phyloP scores from a whole-genome alignment of 2,329 filamentous ascomycete species.

The Penicillium sp. region DNA sequence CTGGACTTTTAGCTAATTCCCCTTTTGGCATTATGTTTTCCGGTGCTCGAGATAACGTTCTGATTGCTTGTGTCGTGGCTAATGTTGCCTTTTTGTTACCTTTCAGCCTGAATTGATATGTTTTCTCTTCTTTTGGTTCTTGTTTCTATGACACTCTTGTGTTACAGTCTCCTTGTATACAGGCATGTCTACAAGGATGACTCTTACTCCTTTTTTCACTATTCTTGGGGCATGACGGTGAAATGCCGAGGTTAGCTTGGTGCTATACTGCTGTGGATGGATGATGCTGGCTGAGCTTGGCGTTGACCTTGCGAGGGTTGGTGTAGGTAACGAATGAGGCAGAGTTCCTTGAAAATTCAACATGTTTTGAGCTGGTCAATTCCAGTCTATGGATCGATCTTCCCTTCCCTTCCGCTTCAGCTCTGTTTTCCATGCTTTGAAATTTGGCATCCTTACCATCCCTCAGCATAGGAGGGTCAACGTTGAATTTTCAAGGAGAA shows the following conservation, averaged over 20 bases:
- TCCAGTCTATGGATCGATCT: background rate
- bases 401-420: background rate
- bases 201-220: background rate
- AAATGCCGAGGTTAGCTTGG: background rate
- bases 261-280: background rate
- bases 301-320: background rate
- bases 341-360: conserved; percentile 17
- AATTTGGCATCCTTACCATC: background rate
- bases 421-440: background rate
- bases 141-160: background rate
- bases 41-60: conserved; percentile 5
- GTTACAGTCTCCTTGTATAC: conserved; percentile 4
- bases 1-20: conserved; percentile 9
- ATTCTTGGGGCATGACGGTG: conserved; percentile 1
- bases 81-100: background rate
- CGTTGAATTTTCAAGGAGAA: no score
- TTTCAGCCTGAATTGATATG: background rate
- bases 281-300: background rate
- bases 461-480: background rate
- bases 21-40: conserved; percentile 5
- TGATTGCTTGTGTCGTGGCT: background rate
- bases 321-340: conserved; percentile 5
- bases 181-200: conserved; percentile 12
- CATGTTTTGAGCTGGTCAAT: conserved; percentile 3
- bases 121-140: background rate